These are phyloP conservation scores for Rubia tinctorum DNA, from an alignment of 305 asterid genomes.

Conservation along the genomic window DNA sequence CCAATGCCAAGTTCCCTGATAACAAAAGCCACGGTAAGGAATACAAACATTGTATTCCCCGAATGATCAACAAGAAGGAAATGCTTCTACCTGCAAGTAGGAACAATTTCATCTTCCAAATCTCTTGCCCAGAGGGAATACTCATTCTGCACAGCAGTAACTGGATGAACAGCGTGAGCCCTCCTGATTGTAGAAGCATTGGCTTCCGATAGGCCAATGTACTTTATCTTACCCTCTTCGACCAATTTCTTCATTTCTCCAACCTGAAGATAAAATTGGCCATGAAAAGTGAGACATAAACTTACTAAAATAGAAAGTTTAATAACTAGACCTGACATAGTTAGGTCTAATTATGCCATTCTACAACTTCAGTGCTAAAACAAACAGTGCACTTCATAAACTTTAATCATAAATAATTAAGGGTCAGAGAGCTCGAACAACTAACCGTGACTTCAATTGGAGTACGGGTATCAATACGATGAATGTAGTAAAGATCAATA, in stretches of 20 bases:
- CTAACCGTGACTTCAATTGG: slow-evolving; percentile 70
- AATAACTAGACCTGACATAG: background rate
- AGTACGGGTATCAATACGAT: slow-evolving; percentile 46
- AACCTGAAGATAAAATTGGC: slow-evolving; percentile 28
- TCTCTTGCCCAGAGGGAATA: slow-evolving; percentile 89
- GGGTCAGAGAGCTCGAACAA: background rate
- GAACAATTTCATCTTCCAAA: slow-evolving; percentile 62
- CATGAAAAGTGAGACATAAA: background rate
- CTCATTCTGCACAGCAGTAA: slow-evolving; percentile 69
- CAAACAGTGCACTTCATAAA: background rate
- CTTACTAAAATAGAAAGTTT: background rate
- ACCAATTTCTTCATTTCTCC: slow-evolving; percentile 74
- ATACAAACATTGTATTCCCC: background rate
- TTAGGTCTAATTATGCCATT: background rate
- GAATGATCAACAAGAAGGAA: background rate
- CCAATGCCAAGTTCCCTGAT: slow-evolving; percentile 83
- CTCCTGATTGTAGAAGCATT: slow-evolving; percentile 71
- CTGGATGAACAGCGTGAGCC: slow-evolving; percentile 85
- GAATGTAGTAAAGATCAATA: slow-evolving; percentile 48
- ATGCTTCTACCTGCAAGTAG: slow-evolving; percentile 57
- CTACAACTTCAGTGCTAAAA: background rate
- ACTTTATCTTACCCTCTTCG: slow-evolving; percentile 74
- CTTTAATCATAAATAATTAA: background rate
- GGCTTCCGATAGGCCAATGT: slow-evolving; percentile 78
- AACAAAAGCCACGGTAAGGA: background rate